Conservation (phyloP, 2,329 filamentous ascomycete species). For the Diaporthe australafricana region DNA sequence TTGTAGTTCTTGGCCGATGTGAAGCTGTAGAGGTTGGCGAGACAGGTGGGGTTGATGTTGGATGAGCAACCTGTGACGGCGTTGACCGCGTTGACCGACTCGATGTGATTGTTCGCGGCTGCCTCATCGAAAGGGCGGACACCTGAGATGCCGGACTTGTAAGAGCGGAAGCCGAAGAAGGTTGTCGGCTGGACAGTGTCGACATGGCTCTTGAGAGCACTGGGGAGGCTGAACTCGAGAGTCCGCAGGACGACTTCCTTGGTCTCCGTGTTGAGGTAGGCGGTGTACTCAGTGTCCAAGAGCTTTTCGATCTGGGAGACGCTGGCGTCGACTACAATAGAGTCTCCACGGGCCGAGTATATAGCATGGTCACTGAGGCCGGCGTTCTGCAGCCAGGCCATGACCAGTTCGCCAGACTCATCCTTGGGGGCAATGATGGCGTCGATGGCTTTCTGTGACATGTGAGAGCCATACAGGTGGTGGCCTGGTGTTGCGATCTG, state of each 20-base stretch:
- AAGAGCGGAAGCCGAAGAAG: slow-evolving; percentile 37
- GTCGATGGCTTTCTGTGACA: slow-evolving; percentile 40
- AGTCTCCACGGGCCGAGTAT: slow-evolving; percentile 50
- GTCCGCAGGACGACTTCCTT: slow-evolving; percentile 36
- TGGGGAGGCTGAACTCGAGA: slow-evolving; percentile 34
- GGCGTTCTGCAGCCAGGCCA: slow-evolving; percentile 40
- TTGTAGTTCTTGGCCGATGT: slow-evolving; percentile 51
- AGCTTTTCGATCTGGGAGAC: slow-evolving; percentile 53
- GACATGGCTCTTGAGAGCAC: slow-evolving; percentile 30
- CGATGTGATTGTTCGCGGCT: not conserved
- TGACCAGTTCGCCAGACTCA: slow-evolving; percentile 39
- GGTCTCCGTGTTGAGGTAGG: slow-evolving; percentile 42
- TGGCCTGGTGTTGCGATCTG: slow-evolving; percentile 42
- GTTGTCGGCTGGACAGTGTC: slow-evolving; percentile 37
- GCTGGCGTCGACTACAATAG: slow-evolving; percentile 54
- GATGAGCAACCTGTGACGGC: slow-evolving; percentile 43
- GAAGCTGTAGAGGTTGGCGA: slow-evolving; percentile 60
- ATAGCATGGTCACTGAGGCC: slow-evolving; percentile 38
- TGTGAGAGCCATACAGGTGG: slow-evolving; percentile 42
- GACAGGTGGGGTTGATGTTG: slow-evolving; percentile 54
- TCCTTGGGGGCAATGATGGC: slow-evolving; percentile 40
- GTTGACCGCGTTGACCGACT: not conserved
- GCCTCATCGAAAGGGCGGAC: slow-evolving; percentile 21
- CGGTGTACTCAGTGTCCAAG: slow-evolving; percentile 41
- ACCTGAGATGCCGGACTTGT: slow-evolving; percentile 29